phyloP scores from a whole-genome alignment of 306 rosid genomes.

The Clitoria ternatea region DNA sequence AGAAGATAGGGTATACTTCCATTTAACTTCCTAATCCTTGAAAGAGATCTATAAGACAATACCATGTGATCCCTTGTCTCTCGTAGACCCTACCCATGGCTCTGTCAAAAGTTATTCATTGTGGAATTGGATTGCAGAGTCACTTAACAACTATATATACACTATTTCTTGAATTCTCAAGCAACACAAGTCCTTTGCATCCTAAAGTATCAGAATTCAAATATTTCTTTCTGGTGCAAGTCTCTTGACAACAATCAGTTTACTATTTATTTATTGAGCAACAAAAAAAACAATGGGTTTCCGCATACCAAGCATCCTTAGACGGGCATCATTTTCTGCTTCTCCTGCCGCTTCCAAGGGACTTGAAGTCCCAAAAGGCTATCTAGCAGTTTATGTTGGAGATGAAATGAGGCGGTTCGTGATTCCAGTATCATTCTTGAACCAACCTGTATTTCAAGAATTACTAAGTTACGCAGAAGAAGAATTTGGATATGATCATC shows the following conservation, averaged over 20 bases:
- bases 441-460: conserved; percentile 33
- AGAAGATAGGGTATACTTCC: not conserved
- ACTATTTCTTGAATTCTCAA: not conserved
- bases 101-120: not conserved
- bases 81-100: not conserved
- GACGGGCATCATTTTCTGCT: not conserved
- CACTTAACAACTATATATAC: conserved; percentile 21
- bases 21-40: not conserved
- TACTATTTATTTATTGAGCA: not conserved
- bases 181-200: not conserved
- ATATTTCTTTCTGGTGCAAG: not conserved
- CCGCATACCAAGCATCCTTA: not conserved
- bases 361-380: conserved; percentile 34
- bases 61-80: conserved; percentile 24
- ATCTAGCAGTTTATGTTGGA: conserved; percentile 35
- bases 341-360: not conserved
- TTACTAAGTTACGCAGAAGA: conserved; percentile 25
- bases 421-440: conserved; percentile 37
- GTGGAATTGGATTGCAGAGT: not conserved
- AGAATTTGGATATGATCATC: conserved; percentile 45
- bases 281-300: conserved; percentile 28
- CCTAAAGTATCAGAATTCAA: not conserved
- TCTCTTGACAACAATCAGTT: not conserved
- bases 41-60: conserved; percentile 9
- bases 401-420: conserved; percentile 29